These are phyloP conservation scores for Tetrastigma voinierianum DNA, from an alignment of 164 flowering plant species.

Conservation along the genomic window DNA sequence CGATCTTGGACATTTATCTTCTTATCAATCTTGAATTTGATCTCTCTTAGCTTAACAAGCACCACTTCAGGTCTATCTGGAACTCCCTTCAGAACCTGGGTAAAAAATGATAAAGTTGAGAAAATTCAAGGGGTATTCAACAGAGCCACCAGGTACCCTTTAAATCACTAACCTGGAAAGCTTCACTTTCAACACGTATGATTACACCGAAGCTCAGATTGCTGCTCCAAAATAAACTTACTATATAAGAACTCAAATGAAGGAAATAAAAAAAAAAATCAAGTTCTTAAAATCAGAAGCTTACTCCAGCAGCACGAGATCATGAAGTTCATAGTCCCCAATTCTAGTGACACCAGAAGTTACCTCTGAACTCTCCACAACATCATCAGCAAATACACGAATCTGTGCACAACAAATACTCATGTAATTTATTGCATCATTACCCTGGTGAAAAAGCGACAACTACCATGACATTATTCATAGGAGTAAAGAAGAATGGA, in stretches of 20 bases:
- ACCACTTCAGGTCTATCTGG: slow-evolving; percentile 90
- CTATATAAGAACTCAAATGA: slow-evolving; percentile 10
- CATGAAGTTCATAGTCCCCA: slow-evolving; percentile 98
- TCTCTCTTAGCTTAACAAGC: slow-evolving; percentile 83
- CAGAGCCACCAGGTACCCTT: background rate
- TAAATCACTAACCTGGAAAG: slow-evolving; percentile 68
- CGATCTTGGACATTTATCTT: slow-evolving; percentile 68
- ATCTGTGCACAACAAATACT: slow-evolving; percentile 41
- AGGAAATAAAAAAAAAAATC: background rate
- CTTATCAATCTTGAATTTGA: slow-evolving; percentile 79
- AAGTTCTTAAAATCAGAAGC: slow-evolving; percentile 11
- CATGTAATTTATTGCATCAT: background rate
- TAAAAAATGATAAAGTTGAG: background rate
- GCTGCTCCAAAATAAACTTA: slow-evolving; percentile 47
- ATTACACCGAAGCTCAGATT: slow-evolving; percentile 86
- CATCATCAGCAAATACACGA: slow-evolving; percentile 93
- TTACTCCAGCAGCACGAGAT: slow-evolving; percentile 93
- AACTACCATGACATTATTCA: background rate
- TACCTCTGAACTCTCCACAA: slow-evolving; percentile 96
- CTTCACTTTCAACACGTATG: slow-evolving; percentile 96
- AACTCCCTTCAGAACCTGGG: slow-evolving; percentile 88
- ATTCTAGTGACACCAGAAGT: slow-evolving; percentile 85
- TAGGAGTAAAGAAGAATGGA: background rate
- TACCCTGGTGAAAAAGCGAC: background rate
- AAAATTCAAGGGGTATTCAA: background rate